phyloP scores from a whole-genome alignment of 2,329 filamentous ascomycete species.

The Verticillium isaacii region DNA sequence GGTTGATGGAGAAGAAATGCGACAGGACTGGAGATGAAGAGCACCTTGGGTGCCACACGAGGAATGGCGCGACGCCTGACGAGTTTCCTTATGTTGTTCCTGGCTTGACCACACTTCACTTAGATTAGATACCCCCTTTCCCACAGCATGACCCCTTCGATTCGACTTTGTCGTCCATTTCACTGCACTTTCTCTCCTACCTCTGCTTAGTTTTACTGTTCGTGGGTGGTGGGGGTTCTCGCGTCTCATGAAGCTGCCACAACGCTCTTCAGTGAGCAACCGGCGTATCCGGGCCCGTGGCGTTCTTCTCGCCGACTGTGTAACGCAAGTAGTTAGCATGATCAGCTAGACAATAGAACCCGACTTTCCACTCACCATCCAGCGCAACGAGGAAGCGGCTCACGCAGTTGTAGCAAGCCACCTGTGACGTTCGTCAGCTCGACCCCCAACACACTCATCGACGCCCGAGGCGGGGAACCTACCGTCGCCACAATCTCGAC shows the following conservation, averaged over 20 bases:
- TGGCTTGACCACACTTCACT: conserved; percentile 16
- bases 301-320: conserved; percentile 54
- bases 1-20: background rate
- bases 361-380: conserved; percentile 51
- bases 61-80: background rate
- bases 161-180: background rate
- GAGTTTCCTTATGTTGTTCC: conserved; percentile 8
- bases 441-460: background rate
- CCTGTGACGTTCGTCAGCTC: conserved; percentile 23
- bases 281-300: conserved; percentile 38
- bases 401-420: conserved; percentile 79
- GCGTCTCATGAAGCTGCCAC: background rate
- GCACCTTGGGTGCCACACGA: background rate
- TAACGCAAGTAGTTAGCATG: background rate
- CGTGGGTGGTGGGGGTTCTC: background rate
- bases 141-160: conserved; percentile 11
- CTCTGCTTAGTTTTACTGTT: background rate
- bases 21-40: background rate
- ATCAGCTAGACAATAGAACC: background rate
- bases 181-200: conserved; percentile 3
- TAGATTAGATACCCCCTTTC: conserved; percentile 36
- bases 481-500: conserved; percentile 79
- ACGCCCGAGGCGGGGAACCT: conserved; percentile 15
- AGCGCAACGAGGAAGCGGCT: conserved; percentile 79
- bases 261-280: conserved; percentile 24